A percentile compares a stretch with the other conserved stretches of the same genome.
Conservation (phyloP, 768 basidiomycete species). For the Boletus sp. region DNA sequence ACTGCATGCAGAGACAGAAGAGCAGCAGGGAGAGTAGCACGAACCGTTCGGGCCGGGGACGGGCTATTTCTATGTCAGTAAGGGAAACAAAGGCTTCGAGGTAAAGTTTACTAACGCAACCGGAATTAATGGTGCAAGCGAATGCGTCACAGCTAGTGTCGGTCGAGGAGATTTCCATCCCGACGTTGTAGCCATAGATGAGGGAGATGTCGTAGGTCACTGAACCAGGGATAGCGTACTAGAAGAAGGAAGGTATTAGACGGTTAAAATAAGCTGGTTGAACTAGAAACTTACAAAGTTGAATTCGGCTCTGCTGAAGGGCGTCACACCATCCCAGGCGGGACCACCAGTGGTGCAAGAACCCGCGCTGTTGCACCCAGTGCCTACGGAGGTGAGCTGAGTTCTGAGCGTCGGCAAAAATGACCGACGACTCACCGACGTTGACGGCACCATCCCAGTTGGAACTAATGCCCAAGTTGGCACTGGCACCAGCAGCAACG, state of each 20-base stretch:
- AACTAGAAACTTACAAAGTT: constrained; percentile 24
- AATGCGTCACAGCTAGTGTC: constrained; percentile 27
- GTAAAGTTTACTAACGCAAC: constrained; percentile 25
- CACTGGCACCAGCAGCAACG: constrained; percentile 21
- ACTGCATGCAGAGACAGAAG: constrained; percentile 26
- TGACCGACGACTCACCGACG: constrained; percentile 19
- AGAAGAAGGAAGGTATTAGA: neutral
- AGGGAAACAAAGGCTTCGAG: neutral
- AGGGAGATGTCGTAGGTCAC: constrained; percentile 35
- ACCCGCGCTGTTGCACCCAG: constrained; percentile 25
- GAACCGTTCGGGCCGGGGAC: constrained; percentile 27
- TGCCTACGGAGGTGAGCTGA: constrained; percentile 22
- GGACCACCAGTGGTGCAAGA: constrained; percentile 31
- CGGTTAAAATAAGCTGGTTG: neutral
- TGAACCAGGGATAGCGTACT: constrained; percentile 25
- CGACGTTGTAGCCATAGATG: constrained; percentile 35
- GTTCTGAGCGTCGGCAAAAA: neutral
- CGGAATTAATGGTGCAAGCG: constrained; percentile 32
- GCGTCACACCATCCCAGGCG: constrained; percentile 29
- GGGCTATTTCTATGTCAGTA: constrained; percentile 19
- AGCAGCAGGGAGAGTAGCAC: constrained; percentile 32
- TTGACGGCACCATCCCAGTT: constrained; percentile 34
- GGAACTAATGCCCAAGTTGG: constrained; percentile 30
- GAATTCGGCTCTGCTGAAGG: constrained; percentile 34
- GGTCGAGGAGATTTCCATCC: constrained; percentile 33